A percentile compares a stretch with the other conserved stretches of the same genome.
phyloP scores from a whole-genome alignment of 164 flowering plant genomes.

The Vitis riparia region DNA sequence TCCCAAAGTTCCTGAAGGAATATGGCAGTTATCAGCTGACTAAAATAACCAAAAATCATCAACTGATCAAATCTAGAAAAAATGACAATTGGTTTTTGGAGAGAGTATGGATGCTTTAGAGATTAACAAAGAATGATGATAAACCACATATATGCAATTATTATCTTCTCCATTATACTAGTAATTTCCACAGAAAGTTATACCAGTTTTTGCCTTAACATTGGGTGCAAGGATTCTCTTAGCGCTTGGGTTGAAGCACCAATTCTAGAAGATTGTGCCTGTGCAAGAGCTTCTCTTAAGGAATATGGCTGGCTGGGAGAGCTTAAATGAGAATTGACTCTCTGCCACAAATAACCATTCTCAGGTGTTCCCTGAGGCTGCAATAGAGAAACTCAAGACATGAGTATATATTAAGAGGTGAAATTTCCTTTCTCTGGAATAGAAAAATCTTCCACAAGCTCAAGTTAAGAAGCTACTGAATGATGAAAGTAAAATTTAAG shows the following conservation, averaged over 20 bases:
- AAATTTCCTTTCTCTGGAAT: background rate
- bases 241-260: slow-evolving; percentile 96
- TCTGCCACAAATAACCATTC: slow-evolving; percentile 88
- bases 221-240: slow-evolving; percentile 94
- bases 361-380: slow-evolving; percentile 94
- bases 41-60: background rate
- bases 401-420: background rate
- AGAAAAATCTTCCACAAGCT: background rate
- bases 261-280: slow-evolving; percentile 96
- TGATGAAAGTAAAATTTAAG: background rate
- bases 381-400: slow-evolving; percentile 22
- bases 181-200: slow-evolving; percentile 1
- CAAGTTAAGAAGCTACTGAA: background rate
- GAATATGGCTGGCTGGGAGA: slow-evolving; percentile 99
- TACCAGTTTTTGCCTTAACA: slow-evolving; percentile 94
- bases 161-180: background rate
- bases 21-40: background rate
- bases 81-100: background rate
- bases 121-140: background rate
- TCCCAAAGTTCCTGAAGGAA: slow-evolving; percentile 89
- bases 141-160: background rate
- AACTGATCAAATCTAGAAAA: background rate
- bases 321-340: slow-evolving; percentile 92
- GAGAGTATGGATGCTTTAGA: background rate
- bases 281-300: slow-evolving; percentile 96